phyloP scores from a whole-genome alignment of 2,329 filamentous ascomycete species.

The Stachybotrys chartarum region DNA sequence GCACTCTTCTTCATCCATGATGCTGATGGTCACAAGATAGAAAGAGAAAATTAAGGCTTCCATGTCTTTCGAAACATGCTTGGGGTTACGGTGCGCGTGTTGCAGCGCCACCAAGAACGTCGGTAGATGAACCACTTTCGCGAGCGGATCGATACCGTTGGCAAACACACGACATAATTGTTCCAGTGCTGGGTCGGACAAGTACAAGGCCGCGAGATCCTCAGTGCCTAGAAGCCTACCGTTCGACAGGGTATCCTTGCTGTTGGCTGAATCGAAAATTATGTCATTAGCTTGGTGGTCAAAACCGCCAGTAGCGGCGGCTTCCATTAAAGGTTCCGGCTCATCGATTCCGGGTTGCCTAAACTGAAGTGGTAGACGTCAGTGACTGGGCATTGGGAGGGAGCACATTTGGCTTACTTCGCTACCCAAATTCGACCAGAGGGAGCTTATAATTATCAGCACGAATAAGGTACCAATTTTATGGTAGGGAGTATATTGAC shows the following conservation, averaged over 20 bases:
- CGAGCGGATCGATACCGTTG: conserved; percentile 26
- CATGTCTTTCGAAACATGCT: conserved; percentile 25
- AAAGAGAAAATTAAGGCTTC: conserved; percentile 30
- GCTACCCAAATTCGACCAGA: not conserved
- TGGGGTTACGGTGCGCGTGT: conserved; percentile 1
- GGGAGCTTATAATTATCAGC: not conserved
- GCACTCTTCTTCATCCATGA: conserved; percentile 19
- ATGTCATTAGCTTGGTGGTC: not conserved
- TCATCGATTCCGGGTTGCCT: not conserved
- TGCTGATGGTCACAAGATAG: conserved; percentile 27
- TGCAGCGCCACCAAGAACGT: conserved; percentile 12
- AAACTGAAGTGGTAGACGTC: not conserved
- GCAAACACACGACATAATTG: conserved; percentile 17
- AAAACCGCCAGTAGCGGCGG: not conserved
- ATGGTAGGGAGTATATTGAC: not conserved
- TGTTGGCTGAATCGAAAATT: not conserved
- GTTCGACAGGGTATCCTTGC: not conserved
- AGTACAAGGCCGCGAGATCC: not conserved
- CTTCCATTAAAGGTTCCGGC: not conserved
- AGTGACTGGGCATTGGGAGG: not conserved
- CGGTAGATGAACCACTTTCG: conserved; percentile 32
- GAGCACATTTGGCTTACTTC: not conserved
- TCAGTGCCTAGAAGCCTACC: not conserved
- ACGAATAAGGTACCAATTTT: not conserved
- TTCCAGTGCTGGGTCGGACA: not conserved